Evolutionary conservation across 495 filamentous ascomycete genomes (phyloP), one percentile per base, ranked within the genome.

Genomic region (Thozetella sp.): DNA sequence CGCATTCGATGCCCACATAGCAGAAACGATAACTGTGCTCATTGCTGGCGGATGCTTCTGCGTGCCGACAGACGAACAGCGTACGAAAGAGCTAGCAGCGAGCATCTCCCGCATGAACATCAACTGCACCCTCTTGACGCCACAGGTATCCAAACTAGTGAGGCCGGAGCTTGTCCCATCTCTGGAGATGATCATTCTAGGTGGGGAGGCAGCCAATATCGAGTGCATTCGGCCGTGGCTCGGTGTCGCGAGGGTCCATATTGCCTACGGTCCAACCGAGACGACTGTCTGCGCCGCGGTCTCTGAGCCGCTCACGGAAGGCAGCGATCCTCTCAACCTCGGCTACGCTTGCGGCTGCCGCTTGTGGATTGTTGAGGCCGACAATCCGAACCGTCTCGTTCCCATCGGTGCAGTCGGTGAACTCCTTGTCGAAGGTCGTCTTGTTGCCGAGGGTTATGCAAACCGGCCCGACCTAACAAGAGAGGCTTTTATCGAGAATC

Each of bases 1-100:
- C 55, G 81, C 81, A 0, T 87, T 85, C 45, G 85, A 88, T 55
- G 75, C 79, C 11, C 79, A 78, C 40, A 67, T 86, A 4, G 54
- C 77, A 2, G 84, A 87, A 13, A 81, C 82, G 3, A 74, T 84
- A 25, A 76, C 80, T 19, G 78, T 79, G 0, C 66, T 88, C 6
- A 83, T n/a, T n/a, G 43, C 43, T 48, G 43, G 43, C 20, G 43
- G 43, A 10, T 48, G 43, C n/a, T 48, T 48, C 81, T 71, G 68
- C 30, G 53, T 70, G 15, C 60, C 65, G 17, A 59, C 63, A 20
- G 65, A 68, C 9, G 17, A 57, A 1, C 61, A 64, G 13, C 37
- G 57, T 40, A 26, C 53, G 4, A 53, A 59, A 19, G 53, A 61
- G 25, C 51, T 46, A 60, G 69, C 46, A 37, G 70, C n/a, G 4